Evolutionary conservation across 768 basidiomycete species (phyloP).

Genomic region (Lentinula detonsa): DNA sequence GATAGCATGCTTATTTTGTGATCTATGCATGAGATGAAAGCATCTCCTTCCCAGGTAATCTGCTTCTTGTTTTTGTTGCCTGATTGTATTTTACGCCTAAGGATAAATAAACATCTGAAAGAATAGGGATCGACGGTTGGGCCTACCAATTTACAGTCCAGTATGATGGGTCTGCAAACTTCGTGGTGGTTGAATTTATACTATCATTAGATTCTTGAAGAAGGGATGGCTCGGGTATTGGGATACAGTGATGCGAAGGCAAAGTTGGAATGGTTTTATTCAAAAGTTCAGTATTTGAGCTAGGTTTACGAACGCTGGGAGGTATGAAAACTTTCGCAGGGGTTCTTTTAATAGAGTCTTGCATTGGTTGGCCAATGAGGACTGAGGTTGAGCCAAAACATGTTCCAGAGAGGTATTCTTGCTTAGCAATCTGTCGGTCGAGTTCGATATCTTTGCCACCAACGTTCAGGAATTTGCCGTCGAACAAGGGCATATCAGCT

Average conservation of each 20-base stretch:
- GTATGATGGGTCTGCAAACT: constrained; percentile 20
- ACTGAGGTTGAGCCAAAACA: constrained; percentile 42
- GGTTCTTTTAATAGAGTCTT: neutral
- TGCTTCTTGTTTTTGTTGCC: constrained; percentile 76
- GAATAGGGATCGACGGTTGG: constrained; percentile 6
- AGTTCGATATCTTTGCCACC: constrained; percentile 61
- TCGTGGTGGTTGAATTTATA: neutral
- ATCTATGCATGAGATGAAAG: constrained; percentile 46
- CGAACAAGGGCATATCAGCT: constrained; percentile 30
- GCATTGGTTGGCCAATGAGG: neutral
- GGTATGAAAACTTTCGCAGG: neutral
- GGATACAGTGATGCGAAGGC: neutral
- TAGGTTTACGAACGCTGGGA: neutral
- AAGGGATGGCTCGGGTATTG: neutral
- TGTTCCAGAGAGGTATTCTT: constrained; percentile 57
- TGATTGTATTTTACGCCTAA: constrained; percentile 58
- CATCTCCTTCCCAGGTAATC: constrained; percentile 84
- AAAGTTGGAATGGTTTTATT: constrained; percentile 18
- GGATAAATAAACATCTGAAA: constrained; percentile 1
- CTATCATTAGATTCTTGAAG: neutral
- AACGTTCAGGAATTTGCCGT: constrained; percentile 30
- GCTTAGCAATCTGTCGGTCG: constrained; percentile 47
- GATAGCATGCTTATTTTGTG: constrained; percentile 57
- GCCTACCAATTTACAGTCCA: constrained; percentile 71
- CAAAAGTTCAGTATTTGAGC: constrained; percentile 20